These are phyloP conservation scores for Waitea zeae DNA, from an alignment of 1,284 basidiomycete species.

Conservation along the genomic window DNA sequence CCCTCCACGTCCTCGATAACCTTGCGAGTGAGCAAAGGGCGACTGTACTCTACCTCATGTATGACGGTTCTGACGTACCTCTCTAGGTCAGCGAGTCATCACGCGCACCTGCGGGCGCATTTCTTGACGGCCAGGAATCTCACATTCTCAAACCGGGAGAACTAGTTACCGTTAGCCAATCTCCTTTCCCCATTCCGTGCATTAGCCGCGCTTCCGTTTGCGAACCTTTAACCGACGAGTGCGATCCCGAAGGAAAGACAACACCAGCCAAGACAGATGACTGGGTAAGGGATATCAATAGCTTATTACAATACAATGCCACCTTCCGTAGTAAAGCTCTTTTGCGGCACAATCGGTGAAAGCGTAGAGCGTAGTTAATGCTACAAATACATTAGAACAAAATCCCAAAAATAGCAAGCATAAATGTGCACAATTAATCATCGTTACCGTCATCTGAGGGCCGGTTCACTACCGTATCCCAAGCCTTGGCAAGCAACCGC, in stretches of 20 bases:
- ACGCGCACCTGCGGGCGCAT: slow-evolving; percentile 76
- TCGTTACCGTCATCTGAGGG: too few species aligned
- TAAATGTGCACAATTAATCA: too few species aligned
- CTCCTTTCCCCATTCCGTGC: slow-evolving; percentile 84
- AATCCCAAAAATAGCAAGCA: too few species aligned
- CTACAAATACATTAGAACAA: too few species aligned
- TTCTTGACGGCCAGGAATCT: slow-evolving; percentile 82
- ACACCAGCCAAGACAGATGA: slow-evolving; percentile 72
- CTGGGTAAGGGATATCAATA: slow-evolving; percentile 96
- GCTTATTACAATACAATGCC: slow-evolving; percentile 79
- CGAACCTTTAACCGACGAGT: slow-evolving; percentile 14
- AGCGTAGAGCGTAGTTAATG: too few species aligned
- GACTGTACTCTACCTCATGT: too few species aligned
- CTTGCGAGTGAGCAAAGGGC: slow-evolving; percentile 53
- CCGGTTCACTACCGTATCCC: too few species aligned
- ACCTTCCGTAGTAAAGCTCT: slow-evolving; percentile 81
- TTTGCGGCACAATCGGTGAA: slow-evolving; percentile 38
- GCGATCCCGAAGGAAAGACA: background rate
- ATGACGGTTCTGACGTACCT: too few species aligned
- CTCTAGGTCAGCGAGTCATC: slow-evolving; percentile 24
- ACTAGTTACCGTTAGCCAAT: slow-evolving; percentile 73
- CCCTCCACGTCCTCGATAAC: slow-evolving; percentile 74
- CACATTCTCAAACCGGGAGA: slow-evolving; percentile 71
- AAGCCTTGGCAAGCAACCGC: too few species aligned
- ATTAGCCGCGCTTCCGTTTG: slow-evolving; percentile 70